Conservation (phyloP, 163 green algal species). For the Scenedesmus sp. region DNA sequence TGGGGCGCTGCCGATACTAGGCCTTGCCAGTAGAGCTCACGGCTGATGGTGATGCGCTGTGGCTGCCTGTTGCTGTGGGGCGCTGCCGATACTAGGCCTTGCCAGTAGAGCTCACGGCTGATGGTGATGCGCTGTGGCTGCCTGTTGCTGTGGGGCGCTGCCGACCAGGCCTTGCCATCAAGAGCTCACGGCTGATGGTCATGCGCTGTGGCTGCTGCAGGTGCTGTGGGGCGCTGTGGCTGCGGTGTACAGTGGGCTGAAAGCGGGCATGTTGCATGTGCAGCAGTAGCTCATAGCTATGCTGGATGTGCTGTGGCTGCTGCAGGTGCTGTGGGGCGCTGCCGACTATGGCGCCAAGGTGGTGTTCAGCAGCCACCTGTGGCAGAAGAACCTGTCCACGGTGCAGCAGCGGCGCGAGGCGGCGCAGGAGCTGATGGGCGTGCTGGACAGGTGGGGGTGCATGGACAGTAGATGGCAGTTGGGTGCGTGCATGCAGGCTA, state of each 20-base stretch:
- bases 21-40: too few relatives aligned
- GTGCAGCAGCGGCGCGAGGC: constrained; percentile 54
- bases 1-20: too few relatives aligned
- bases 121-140: too few relatives aligned
- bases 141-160: background rate
- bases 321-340: constrained; percentile 58
- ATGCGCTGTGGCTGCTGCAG: background rate
- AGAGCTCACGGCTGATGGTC: background rate
- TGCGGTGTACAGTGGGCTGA: background rate
- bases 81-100: too few relatives aligned
- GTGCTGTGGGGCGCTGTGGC: background rate
- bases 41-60: too few relatives aligned
- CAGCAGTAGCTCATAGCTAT: background rate
- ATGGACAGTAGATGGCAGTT: background rate
- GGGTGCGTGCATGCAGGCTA: background rate
- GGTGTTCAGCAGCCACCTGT: constrained; percentile 67
- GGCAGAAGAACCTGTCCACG: constrained; percentile 66
- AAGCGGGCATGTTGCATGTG: background rate
- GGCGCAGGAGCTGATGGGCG: constrained; percentile 39
- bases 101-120: too few relatives aligned
- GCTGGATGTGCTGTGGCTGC: background rate
- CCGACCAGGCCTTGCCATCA: background rate
- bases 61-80: too few relatives aligned
- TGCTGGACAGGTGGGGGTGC: constrained; percentile 28
- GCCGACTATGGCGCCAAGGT: constrained; percentile 67